These are phyloP conservation scores for Ogataea zsoltii DNA, from an alignment of 805 yeast genomes.

Conservation along the genomic window DNA sequence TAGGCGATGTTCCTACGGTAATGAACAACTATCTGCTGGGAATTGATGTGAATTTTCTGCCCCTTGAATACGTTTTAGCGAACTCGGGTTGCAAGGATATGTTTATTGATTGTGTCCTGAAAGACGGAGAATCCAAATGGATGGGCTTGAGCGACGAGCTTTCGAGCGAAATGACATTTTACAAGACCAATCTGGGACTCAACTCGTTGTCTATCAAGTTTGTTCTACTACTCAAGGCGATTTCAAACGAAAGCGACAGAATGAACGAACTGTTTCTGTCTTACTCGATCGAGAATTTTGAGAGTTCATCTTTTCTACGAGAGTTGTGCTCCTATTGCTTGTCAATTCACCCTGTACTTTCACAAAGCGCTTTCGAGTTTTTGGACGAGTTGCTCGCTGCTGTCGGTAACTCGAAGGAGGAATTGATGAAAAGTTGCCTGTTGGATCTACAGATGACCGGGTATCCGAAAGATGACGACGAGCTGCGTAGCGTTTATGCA, in stretches of 20 bases:
- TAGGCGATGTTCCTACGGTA: slow-evolving; percentile 14
- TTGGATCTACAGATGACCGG: slow-evolving; percentile 3
- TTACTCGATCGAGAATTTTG: slow-evolving; percentile 17
- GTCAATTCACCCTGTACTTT: slow-evolving; percentile 4
- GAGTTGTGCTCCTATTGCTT: slow-evolving; percentile 16
- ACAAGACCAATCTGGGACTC: slow-evolving; percentile 6
- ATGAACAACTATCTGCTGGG: slow-evolving; percentile 10
- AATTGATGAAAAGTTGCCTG: slow-evolving; percentile 11
- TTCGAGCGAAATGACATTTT: slow-evolving; percentile 8
- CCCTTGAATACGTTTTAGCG: slow-evolving; percentile 8
- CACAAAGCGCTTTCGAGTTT: slow-evolving; percentile 9
- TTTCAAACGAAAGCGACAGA: neutral
- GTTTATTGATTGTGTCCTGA: slow-evolving; percentile 1
- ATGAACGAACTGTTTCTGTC: slow-evolving; percentile 15
- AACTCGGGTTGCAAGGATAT: neutral
- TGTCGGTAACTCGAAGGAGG: slow-evolving; percentile 12
- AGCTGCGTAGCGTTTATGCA: slow-evolving; percentile 13
- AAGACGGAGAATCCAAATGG: slow-evolving; percentile 1
- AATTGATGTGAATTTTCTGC: slow-evolving; percentile 8
- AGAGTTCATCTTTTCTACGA: slow-evolving; percentile 3
- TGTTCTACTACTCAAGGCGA: slow-evolving; percentile 7
- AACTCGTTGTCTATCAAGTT: slow-evolving; percentile 11
- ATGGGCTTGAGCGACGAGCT: slow-evolving; percentile 9
- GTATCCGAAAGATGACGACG: slow-evolving; percentile 10
- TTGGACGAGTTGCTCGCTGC: slow-evolving; percentile 19